These are phyloP conservation scores for Thuja plicata DNA, from an alignment of 83 land plant species.

Conservation along the genomic window DNA sequence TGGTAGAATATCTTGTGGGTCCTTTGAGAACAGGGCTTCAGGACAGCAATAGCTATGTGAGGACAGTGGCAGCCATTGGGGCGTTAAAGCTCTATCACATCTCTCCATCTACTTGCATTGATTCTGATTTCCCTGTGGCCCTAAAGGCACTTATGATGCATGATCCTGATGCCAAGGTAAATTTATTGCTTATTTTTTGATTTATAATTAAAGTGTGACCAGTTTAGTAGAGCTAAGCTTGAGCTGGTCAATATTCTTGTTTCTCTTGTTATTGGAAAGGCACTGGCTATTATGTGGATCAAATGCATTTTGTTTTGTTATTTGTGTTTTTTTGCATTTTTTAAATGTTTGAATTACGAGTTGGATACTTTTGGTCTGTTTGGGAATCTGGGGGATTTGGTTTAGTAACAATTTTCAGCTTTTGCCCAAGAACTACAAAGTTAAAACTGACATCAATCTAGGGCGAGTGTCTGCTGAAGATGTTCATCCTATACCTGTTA, in stretches of 20 bases:
- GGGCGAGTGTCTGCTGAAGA: background rate
- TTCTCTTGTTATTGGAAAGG: background rate
- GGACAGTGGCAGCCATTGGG: constrained; percentile 86
- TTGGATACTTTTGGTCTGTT: background rate
- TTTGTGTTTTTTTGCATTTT: background rate
- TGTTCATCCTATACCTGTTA: background rate
- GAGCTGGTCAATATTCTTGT: background rate
- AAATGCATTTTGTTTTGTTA: background rate
- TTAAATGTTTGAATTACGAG: background rate
- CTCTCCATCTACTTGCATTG: constrained; percentile 80
- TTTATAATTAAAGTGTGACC: background rate
- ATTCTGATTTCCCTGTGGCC: constrained; percentile 80
- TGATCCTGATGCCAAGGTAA: constrained; percentile 92
- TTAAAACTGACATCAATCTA: background rate
- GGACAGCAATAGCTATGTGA: constrained; percentile 83
- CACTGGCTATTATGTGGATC: background rate
- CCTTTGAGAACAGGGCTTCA: constrained; percentile 74
- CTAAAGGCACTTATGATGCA: constrained; percentile 74
- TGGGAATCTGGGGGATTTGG: background rate
- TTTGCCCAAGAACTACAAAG: background rate
- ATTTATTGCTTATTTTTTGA: background rate
- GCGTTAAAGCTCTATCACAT: constrained; percentile 94
- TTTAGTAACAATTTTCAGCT: background rate
- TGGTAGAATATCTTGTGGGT: constrained; percentile 97
- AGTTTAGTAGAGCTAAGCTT: no score